phyloP scores from a whole-genome alignment of 331 rosid species.

The Rosa hybrid region DNA sequence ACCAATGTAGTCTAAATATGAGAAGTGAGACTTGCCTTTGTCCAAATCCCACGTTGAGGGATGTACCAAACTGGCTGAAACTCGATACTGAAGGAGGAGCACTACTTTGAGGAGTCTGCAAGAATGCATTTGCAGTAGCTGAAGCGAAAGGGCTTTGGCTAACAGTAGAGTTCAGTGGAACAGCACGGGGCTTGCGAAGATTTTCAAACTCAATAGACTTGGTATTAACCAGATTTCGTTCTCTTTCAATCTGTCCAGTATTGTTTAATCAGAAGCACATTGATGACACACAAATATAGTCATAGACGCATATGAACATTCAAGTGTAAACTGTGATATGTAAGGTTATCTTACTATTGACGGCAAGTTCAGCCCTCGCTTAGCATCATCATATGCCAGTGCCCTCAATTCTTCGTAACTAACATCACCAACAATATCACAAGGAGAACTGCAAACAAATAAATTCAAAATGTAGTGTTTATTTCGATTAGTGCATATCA shows the following conservation, averaged over 20 bases:
- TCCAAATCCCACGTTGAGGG: slow-evolving; percentile 50
- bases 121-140: slow-evolving; percentile 48
- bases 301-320: not conserved
- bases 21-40: slow-evolving; percentile 33
- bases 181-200: slow-evolving; percentile 54
- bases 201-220: slow-evolving; percentile 73
- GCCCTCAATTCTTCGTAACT: slow-evolving; percentile 89
- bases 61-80: slow-evolving; percentile 74
- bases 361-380: slow-evolving; percentile 59
- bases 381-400: slow-evolving; percentile 85
- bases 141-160: slow-evolving; percentile 44
- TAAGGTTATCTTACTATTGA: slow-evolving; percentile 64
- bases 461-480: slow-evolving; percentile 9
- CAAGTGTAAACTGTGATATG: slow-evolving; percentile 7
- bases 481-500: not conserved
- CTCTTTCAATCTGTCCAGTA: slow-evolving; percentile 81
- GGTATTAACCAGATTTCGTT: slow-evolving; percentile 67
- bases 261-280: slow-evolving; percentile 11
- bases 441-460: slow-evolving; percentile 54
- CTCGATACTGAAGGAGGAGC: slow-evolving; percentile 74
- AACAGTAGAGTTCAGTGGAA: slow-evolving; percentile 36
- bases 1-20: not conserved
- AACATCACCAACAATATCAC: slow-evolving; percentile 87
- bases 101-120: slow-evolving; percentile 44
- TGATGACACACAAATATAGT: not conserved